phyloP scores from a whole-genome alignment of 2,329 filamentous ascomycete species.

The Aspergillus carbonarius region DNA sequence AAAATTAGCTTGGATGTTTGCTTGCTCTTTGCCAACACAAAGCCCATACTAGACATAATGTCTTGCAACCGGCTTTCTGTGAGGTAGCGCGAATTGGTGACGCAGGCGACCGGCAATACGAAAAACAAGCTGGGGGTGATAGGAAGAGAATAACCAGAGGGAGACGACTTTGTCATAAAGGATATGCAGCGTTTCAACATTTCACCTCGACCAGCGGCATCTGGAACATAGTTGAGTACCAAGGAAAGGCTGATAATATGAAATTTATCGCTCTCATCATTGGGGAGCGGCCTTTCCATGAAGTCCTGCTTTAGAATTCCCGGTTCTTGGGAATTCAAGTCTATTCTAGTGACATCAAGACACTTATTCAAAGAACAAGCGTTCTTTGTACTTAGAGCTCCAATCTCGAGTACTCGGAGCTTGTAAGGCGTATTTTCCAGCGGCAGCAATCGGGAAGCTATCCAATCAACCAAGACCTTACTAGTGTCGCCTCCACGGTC shows the following conservation, averaged over 20 bases:
- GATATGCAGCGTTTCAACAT: constrained; percentile 77
- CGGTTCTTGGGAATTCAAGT: constrained; percentile 80
- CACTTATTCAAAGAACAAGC: constrained; percentile 71
- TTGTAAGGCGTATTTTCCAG: constrained; percentile 26
- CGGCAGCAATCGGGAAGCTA: constrained; percentile 36
- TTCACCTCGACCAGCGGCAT: constrained; percentile 69
- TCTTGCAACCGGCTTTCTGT: constrained; percentile 65
- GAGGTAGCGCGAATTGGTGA: constrained; percentile 88
- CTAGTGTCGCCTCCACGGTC: constrained; percentile 65
- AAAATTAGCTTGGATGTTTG: constrained; percentile 81
- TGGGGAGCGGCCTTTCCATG: constrained; percentile 78
- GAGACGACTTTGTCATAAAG: constrained; percentile 57
- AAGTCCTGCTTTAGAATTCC: constrained; percentile 86
- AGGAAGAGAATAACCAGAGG: constrained; percentile 20
- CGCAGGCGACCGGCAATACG: constrained; percentile 83
- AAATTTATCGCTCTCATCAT: constrained; percentile 62
- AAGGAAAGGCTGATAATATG: constrained; percentile 89
- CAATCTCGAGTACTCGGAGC: constrained; percentile 79
- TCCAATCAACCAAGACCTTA: constrained; percentile 59
- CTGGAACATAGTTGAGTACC: constrained; percentile 91
- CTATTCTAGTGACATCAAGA: constrained; percentile 79
- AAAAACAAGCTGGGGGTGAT: constrained; percentile 68
- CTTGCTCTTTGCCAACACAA: constrained; percentile 64
- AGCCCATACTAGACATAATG: constrained; percentile 79
- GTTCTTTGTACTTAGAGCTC: constrained; percentile 80